Base-by-base conservation (phyloP, 129 eudicot genomes). In the Silybum marianum region DNA sequence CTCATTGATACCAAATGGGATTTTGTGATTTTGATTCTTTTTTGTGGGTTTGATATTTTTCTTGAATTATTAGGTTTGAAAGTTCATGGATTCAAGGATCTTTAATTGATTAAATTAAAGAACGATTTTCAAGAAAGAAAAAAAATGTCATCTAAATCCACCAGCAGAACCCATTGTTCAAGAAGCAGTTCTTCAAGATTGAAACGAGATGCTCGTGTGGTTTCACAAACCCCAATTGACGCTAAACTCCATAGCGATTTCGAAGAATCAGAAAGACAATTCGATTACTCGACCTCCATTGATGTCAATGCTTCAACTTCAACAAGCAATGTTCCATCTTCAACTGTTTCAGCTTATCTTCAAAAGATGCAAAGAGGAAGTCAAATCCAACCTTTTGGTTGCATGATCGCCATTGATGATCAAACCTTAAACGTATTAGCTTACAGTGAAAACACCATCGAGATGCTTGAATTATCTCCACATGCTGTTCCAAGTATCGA, bases 401-500 rank as follows among this genome's bases (percentile, higher is more conserved):
- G 98, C 79, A 6, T 93, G 82, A 87, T 93, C 69, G 95, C 93
- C 2, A 70, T 93, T 40, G 91, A 91, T 84, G 91, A 87, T 23
- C 84, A 90, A 36, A 91, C 73, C 25, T 81, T 93, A 65, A 72
- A 39, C 2, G 86, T 93, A 2, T 79, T 93, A 65, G 98, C 93
- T 0, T 93, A 76, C 81, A 91, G 98, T 24, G 98, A 93, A 70
- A 93, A 93, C 79, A 86, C 97, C 12, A 82, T 86, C 6, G 98
- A 93, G 63, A 88, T 93, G 97, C 78, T 93, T 23, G 97, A 93
- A 22, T 78, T 93, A 36, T 85, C 97, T 9, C 95, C 97, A 9
- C 93, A 88, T 60, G 93, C 98, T 2, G 98, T 93, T 80, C 98
- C 98, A 2, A 91, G 75, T 78, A 88, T 93, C 10, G 93, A 91